A percentile compares a stretch with the other conserved stretches of the same genome.
phyloP scores from a whole-genome alignment of 2,329 filamentous ascomycete species.

The Epichloe sp. region DNA sequence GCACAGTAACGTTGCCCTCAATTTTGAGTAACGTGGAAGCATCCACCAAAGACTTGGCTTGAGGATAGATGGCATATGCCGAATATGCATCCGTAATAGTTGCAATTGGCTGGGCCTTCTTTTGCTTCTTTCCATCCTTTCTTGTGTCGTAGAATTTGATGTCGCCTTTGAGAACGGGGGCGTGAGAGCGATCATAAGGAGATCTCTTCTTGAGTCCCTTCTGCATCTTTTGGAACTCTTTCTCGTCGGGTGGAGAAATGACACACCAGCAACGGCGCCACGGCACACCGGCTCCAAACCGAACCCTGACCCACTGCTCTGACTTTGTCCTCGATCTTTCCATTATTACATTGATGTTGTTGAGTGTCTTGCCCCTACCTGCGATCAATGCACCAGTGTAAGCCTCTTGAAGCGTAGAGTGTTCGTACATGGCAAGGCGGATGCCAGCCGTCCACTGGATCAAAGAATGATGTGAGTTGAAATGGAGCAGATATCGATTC shows the following conservation, averaged over 20 bases:
- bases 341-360: slow-evolving; percentile 84
- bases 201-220: slow-evolving; percentile 74
- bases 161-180: slow-evolving; percentile 63
- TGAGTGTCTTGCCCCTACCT: slow-evolving; percentile 78
- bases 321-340: slow-evolving; percentile 63
- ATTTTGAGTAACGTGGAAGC: slow-evolving; percentile 90
- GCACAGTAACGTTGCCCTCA: slow-evolving; percentile 80
- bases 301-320: slow-evolving; percentile 88
- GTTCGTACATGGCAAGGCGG: slow-evolving; percentile 85
- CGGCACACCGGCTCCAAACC: slow-evolving; percentile 89
- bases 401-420: slow-evolving; percentile 83
- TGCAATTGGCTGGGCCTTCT: slow-evolving; percentile 81
- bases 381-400: slow-evolving; percentile 94
- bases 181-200: slow-evolving; percentile 61
- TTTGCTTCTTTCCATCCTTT: slow-evolving; percentile 66
- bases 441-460: slow-evolving; percentile 95
- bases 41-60: slow-evolving; percentile 85
- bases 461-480: slow-evolving; percentile 85
- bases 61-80: slow-evolving; percentile 90
- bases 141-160: slow-evolving; percentile 90
- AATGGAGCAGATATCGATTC: slow-evolving; percentile 91
- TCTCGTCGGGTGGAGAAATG: slow-evolving; percentile 83
- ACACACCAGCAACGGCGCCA: slow-evolving; percentile 98
- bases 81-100: slow-evolving; percentile 84
- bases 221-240: slow-evolving; percentile 71